These are phyloP conservation scores for Scolecobasidium constrictum DNA, from an alignment of 2,329 filamentous ascomycete genomes.

Conservation along the genomic window DNA sequence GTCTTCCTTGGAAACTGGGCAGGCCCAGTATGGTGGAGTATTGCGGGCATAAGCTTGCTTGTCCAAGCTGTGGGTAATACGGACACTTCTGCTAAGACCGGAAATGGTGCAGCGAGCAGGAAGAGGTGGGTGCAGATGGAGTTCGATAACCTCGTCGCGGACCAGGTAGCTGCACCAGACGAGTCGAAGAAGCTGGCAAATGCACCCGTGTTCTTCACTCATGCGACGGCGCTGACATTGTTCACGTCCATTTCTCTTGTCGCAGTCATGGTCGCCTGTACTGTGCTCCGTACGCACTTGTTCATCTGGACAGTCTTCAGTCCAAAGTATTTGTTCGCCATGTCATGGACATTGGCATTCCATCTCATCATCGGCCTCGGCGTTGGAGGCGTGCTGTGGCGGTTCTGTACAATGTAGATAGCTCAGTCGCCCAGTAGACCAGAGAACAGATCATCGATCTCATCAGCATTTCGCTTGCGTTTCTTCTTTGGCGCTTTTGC, in stretches of 20 bases:
- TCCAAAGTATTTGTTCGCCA: conserved; percentile 86
- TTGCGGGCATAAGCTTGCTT: conserved; percentile 47
- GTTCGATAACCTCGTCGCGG: conserved; percentile 2
- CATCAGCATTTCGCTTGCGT: neutral
- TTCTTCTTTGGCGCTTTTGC: neutral
- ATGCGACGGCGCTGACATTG: conserved; percentile 56
- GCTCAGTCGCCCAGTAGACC: neutral
- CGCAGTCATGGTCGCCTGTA: conserved; percentile 83
- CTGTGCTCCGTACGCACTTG: conserved; percentile 70
- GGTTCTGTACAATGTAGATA: conserved; percentile 3
- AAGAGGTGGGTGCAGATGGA: conserved; percentile 9
- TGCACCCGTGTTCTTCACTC: conserved; percentile 20
- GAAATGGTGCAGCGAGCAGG: neutral
- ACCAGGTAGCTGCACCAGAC: neutral
- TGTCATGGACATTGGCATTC: conserved; percentile 77
- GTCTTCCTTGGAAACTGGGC: conserved; percentile 90
- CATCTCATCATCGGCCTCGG: conserved; percentile 36
- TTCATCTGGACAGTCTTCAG: conserved; percentile 99
- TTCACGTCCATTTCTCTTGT: conserved; percentile 56
- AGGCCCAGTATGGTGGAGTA: conserved; percentile 79
- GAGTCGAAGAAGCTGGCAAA: neutral
- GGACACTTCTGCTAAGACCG: neutral
- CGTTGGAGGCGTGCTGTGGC: conserved; percentile 7
- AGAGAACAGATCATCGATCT: neutral
- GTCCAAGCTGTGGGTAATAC: neutral